A percentile compares a stretch with the other conserved stretches of the same genome.
These are phyloP conservation scores for Phaeoacremonium minimum DNA, from an alignment of 2,329 filamentous ascomycete species.

Conservation along the genomic window DNA sequence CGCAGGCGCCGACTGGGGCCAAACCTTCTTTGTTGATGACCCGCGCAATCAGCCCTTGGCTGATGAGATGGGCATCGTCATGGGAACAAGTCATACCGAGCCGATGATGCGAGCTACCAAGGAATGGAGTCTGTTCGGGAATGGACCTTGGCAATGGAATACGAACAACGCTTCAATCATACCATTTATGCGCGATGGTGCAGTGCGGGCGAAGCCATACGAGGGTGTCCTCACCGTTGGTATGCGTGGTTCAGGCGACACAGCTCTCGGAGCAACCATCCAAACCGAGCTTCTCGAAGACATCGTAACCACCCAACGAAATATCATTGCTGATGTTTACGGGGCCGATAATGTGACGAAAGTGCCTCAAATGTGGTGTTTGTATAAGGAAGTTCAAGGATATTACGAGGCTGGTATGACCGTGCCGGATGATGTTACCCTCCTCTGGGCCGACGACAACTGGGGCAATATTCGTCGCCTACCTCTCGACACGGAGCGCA, in stretches of 20 bases:
- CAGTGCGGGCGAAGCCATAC: constrained; percentile 59
- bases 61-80: constrained; percentile 70
- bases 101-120: constrained; percentile 62
- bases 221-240: constrained; percentile 62
- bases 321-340: constrained; percentile 51
- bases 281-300: constrained; percentile 56
- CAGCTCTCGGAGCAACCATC: constrained; percentile 50
- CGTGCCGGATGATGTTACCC: constrained; percentile 60
- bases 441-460: constrained; percentile 68
- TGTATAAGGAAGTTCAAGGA: constrained; percentile 71
- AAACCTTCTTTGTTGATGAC: constrained; percentile 71
- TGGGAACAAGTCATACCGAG: constrained; percentile 70
- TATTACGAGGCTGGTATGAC: constrained; percentile 63
- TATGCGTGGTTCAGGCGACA: constrained; percentile 69
- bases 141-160: constrained; percentile 66
- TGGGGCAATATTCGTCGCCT: constrained; percentile 62
- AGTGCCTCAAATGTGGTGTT: constrained; percentile 66
- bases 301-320: constrained; percentile 56
- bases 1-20: constrained; percentile 55
- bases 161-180: constrained; percentile 66
- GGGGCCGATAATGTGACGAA: constrained; percentile 48
- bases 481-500: constrained; percentile 54
- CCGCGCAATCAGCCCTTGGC: constrained; percentile 63
- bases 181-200: constrained; percentile 65
- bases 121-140: constrained; percentile 47